Conservation (phyloP, 768 basidiomycete species). For the Tulasnella sp. region DNA sequence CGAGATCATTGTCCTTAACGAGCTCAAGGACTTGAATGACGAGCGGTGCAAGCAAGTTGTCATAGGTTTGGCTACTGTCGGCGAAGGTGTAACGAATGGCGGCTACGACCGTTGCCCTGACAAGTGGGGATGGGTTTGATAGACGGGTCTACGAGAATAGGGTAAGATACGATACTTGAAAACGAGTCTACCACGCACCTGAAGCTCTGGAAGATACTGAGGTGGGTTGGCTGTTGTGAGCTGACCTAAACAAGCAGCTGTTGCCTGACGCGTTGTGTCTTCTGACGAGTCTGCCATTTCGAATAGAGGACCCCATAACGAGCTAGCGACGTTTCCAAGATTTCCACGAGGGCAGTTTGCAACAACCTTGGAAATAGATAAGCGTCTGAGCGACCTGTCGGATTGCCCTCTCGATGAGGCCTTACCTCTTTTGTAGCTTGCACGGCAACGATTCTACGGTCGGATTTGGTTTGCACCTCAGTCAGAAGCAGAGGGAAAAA, state of each 20-base stretch:
- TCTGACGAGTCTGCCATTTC: conserved; percentile 83
- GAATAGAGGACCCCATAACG: conserved; percentile 88
- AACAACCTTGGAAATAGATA: conserved; percentile 53
- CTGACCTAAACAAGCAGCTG: conserved; percentile 94
- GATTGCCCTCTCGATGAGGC: conserved; percentile 3
- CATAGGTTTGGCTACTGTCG: conserved; percentile 75
- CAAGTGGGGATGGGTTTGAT: conserved; percentile 55
- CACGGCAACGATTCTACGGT: conserved; percentile 73
- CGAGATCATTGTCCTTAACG: conserved; percentile 76
- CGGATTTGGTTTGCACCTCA: conserved; percentile 56
- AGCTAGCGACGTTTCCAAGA: conserved; percentile 77
- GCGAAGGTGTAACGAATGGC: conserved; percentile 89
- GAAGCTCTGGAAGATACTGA: conserved; percentile 85
- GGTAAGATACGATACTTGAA: neutral
- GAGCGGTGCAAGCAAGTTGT: conserved; percentile 80
- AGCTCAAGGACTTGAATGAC: conserved; percentile 87
- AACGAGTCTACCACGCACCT: conserved; percentile 42
- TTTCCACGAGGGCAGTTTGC: conserved; percentile 82
- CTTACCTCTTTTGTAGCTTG: conserved; percentile 88
- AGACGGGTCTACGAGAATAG: conserved; percentile 48
- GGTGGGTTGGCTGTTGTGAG: conserved; percentile 86
- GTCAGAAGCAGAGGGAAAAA: conserved; percentile 83
- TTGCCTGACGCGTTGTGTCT: conserved; percentile 87
- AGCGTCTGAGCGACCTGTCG: neutral
- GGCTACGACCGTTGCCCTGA: conserved; percentile 82